Percentiles rank a stretch among this genome's conserved stretches.
Conservation (phyloP, 164 flowering plant genomes). For the Nymphaea thermarum region DNA sequence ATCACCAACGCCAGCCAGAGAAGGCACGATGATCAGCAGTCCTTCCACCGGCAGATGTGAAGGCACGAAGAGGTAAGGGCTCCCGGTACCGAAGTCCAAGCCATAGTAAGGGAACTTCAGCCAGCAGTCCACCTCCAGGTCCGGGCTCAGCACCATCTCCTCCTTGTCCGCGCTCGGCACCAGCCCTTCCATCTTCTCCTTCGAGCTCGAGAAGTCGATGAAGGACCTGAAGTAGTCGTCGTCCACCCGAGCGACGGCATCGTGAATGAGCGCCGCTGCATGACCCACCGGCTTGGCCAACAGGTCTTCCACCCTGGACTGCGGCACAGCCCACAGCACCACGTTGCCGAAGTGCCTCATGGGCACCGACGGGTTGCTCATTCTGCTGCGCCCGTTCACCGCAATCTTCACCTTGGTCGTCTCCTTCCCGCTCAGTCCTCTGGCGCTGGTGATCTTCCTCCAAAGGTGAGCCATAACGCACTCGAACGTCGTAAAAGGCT, state of each 20-base stretch:
- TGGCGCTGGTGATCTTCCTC: slow-evolving; percentile 17
- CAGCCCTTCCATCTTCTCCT: background rate
- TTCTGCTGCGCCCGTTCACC: slow-evolving; percentile 16
- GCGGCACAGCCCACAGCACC: slow-evolving; percentile 6
- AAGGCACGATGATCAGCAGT: slow-evolving; percentile 1
- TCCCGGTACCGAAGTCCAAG: slow-evolving; percentile 6
- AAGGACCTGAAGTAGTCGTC: slow-evolving; percentile 1
- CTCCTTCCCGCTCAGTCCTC: slow-evolving; percentile 7
- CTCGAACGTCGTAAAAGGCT: slow-evolving; percentile 16
- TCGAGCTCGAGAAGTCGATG: background rate
- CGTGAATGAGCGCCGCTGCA: background rate
- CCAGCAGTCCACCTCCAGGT: slow-evolving; percentile 6
- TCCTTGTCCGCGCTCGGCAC: background rate
- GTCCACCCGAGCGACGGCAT: background rate
- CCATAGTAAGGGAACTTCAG: slow-evolving; percentile 6
- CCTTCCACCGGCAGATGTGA: slow-evolving; percentile 2
- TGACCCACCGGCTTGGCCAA: background rate
- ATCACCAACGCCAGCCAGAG: background rate
- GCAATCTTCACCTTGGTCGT: slow-evolving; percentile 14
- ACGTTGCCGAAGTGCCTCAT: slow-evolving; percentile 7
- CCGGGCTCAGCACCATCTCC: background rate
- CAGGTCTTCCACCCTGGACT: background rate
- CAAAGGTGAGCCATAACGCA: slow-evolving; percentile 23
- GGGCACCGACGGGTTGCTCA: background rate
- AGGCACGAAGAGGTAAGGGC: slow-evolving; percentile 2